Evolutionary conservation across 2,329 filamentous ascomycete genomes (phyloP).

Genomic region (Aspergillus eucalypticola): DNA sequence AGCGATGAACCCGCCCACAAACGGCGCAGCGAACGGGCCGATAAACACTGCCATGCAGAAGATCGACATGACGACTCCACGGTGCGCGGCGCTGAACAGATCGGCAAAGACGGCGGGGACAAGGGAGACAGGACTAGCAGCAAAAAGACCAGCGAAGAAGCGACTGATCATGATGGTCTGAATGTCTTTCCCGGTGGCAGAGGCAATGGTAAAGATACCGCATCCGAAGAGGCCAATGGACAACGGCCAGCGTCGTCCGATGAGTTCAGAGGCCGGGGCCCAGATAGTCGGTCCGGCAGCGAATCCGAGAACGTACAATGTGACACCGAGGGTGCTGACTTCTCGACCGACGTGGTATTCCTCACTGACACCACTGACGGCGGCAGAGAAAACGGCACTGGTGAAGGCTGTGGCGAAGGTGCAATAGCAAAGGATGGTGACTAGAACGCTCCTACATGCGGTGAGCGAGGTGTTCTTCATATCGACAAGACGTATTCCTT

Average conservation of each 20-base stretch:
- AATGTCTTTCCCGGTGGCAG: conserved; percentile 45
- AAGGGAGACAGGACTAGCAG: conserved; percentile 46
- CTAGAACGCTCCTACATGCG: conserved; percentile 20
- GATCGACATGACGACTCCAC: conserved; percentile 48
- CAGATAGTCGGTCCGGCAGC: conserved; percentile 63
- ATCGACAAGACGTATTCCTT: background rate
- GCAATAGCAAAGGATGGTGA: conserved; percentile 41
- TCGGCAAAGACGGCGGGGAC: conserved; percentile 50
- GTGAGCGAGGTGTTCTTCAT: background rate
- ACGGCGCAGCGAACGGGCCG: conserved; percentile 52
- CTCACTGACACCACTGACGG: conserved; percentile 56
- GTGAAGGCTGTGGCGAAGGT: conserved; percentile 55
- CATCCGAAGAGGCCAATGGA: conserved; percentile 45
- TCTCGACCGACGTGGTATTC: conserved; percentile 50
- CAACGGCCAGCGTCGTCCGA: conserved; percentile 57
- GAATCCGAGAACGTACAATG: conserved; percentile 55
- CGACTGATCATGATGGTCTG: conserved; percentile 47
- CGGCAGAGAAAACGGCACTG: conserved; percentile 67
- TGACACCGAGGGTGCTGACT: conserved; percentile 49
- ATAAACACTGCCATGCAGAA: conserved; percentile 54
- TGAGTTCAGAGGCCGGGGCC: conserved; percentile 64
- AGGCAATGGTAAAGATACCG: conserved; percentile 49
- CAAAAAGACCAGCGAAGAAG: conserved; percentile 52
- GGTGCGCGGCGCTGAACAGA: conserved; percentile 51
- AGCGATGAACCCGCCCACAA: conserved; percentile 54